Base-by-base conservation (phyloP, 1,139 yeast genomes). In the Arxiozyma telluris region DNA sequence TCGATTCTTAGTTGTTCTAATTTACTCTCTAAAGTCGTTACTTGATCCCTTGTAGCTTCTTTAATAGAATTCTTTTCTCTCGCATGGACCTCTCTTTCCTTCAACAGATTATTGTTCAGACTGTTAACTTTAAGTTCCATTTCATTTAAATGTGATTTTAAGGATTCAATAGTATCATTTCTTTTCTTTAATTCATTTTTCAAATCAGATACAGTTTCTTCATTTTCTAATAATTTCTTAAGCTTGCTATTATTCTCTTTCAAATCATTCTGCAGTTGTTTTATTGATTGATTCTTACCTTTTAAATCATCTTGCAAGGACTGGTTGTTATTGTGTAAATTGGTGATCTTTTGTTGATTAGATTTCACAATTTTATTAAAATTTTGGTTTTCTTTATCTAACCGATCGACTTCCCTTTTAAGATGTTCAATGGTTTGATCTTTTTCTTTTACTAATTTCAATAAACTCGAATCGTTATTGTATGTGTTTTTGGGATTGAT, bases 1-100 rank as follows among this genome's bases (percentile, higher is more conserved):
- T 71, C 66, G 2, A 76, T 69, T 18, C 81, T 67, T 51, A 71
- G 63, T 53, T 73, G 70, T 63, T 78, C 82, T 8, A 74, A 67
- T 38, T 68, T 67, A 2, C 72, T 71, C 58, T 77, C 81, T 30
- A 76, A 63, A 12, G 61, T 56, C 0, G 63, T 51, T 1, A 64
- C 58, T 59, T 62, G 68, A 53, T 61, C 57, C 48, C 61, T 43
- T 57, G 61, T 54, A 43, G 65, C 39, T 49, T 57, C 55, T 58
- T 67, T 56, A 41, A 74, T 45, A 1, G 61, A 53, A 38, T 66
- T 54, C 15, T 66, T 60, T 23, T 64, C 61, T 38, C 54, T 58
- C 23, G 55, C 61, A 47, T 56, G 59, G 15, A 62, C 57, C 30
- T 63, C 61, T 41, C 63, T 61, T 41, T 39, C 34, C 6, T 43